A percentile compares a stretch with the other conserved stretches of the same genome.
Evolutionary conservation across 2,329 filamentous ascomycete genomes (phyloP).

Genomic region (Phyllachora maydis): DNA sequence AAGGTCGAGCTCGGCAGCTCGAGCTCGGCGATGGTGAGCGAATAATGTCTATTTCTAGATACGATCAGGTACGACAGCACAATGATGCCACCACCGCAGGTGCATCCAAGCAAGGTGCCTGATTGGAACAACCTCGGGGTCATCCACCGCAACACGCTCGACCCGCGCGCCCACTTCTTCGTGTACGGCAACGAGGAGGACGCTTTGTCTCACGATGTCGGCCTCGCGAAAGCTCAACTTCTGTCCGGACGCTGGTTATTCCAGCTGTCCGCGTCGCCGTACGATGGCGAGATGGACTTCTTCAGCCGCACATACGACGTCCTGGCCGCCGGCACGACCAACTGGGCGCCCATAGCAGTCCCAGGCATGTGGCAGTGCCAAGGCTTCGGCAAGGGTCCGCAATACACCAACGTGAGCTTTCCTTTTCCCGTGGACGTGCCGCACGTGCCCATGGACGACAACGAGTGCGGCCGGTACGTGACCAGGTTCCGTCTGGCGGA

Average conservation of each 20-base stretch:
- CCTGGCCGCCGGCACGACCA: slow-evolving; percentile 3
- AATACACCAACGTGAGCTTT: slow-evolving; percentile 43
- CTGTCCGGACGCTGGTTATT: slow-evolving; percentile 30
- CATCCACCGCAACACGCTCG: slow-evolving; percentile 33
- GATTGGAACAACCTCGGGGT: slow-evolving; percentile 40
- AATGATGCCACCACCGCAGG: too few species aligned
- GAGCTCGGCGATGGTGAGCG: neutral
- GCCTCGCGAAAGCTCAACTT: slow-evolving; percentile 13
- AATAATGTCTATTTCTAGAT: too few species aligned
- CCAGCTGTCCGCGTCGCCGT: slow-evolving; percentile 16
- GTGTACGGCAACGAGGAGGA: slow-evolving; percentile 23
- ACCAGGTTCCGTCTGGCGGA: slow-evolving; percentile 30
- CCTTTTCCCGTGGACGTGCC: slow-evolving; percentile 42
- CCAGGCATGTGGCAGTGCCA: slow-evolving; percentile 48
- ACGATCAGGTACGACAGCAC: too few species aligned
- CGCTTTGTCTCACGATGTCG: slow-evolving; percentile 20
- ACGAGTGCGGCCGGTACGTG: slow-evolving; percentile 43
- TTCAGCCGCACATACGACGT: slow-evolving; percentile 9
- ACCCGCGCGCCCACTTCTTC: slow-evolving; percentile 32
- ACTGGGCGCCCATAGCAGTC: slow-evolving; percentile 33
- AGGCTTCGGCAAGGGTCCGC: slow-evolving; percentile 36
- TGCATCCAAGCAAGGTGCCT: too few species aligned
- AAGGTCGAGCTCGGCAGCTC: slow-evolving; percentile 1
- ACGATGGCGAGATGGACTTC: slow-evolving; percentile 14
- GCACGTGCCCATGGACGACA: slow-evolving; percentile 33